Conservation (phyloP, 164 flowering plant species). For the Aristolochia californica region DNA sequence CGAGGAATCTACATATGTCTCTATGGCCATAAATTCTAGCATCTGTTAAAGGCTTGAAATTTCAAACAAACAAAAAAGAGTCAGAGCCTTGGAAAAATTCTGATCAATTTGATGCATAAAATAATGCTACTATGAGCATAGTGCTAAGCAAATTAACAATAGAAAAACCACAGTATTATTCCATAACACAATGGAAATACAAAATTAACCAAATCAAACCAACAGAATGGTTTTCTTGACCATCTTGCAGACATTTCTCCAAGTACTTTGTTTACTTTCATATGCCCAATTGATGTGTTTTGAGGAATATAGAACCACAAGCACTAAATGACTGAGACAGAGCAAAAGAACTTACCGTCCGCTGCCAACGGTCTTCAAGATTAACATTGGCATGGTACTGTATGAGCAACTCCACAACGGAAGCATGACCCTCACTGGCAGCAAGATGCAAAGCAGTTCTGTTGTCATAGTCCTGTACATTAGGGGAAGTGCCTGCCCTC, state of each 20-base stretch:
- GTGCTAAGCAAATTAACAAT: too few relatives aligned
- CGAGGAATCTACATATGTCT: conserved; percentile 56
- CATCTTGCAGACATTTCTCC: neutral
- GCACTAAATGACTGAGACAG: too few relatives aligned
- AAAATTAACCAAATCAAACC: too few relatives aligned
- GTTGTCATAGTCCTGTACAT: conserved; percentile 49
- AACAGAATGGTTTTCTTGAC: neutral
- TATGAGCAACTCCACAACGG: conserved; percentile 48
- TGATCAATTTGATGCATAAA: neutral
- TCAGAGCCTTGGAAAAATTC: neutral
- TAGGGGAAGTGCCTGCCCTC: conserved; percentile 33
- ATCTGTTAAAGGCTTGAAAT: conserved; percentile 49
- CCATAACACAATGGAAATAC: too few relatives aligned
- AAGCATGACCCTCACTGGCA: conserved; percentile 59
- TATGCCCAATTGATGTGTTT: too few relatives aligned
- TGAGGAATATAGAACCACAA: too few relatives aligned
- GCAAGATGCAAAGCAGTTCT: conserved; percentile 62
- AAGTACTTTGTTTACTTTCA: neutral
- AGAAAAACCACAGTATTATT: too few relatives aligned
- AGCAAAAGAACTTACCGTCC: conserved; percentile 32
- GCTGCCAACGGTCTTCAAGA: conserved; percentile 41
- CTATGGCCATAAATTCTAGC: conserved; percentile 52
- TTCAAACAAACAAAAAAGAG: conserved; percentile 9
- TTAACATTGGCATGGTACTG: conserved; percentile 42
- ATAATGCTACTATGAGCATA: too few relatives aligned